Evolutionary conservation across 306 rosid species (phyloP), one percentile per base, ranked within the genome.

Genomic region (Erythrophleum fordii): DNA sequence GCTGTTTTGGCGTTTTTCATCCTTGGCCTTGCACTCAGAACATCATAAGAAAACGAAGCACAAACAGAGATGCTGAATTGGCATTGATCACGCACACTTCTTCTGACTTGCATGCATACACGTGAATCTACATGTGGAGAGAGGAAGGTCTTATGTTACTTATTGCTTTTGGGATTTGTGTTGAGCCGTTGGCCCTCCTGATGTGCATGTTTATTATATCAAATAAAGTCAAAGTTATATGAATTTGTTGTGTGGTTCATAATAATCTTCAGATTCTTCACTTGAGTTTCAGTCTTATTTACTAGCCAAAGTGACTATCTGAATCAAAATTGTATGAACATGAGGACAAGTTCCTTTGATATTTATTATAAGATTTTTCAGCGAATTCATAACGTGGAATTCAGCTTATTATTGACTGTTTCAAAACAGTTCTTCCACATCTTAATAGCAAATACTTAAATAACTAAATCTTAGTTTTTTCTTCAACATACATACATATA

Each of bases 71-170:
- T 68, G 73, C 53, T 68, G 51, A 31, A 26, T 77, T 80, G 80
- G 82, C 72, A 68, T 58, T 76, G 51, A 70, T 64, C 67, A 5
- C 81, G 60, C 80, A 45, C 61, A 73, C 31, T 46, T 65, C 51
- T 48, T 81, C 68, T 52, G 31, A 25, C 61, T 13, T 34, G n/a
- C 53, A 53, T 41, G 59, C 44, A 34, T 61, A 69, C 42, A 52
- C 46, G 67, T 80, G 77, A 53, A 74, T 39, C 26, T 5, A 22
- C 82, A 52, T 72, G 80, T 72, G 56, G 53, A 34, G 37, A 52
- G 39, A 31, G 59, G 79, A 55, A 42, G 45, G 45, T 64, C 20
- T 25, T 64, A 4, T 69, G 28, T 82, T 44, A 14, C 68, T 29
- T 61, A 69, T 48, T 49, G 34, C 66, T 73, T 51, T 77, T n/a